A percentile compares a stretch with the other conserved stretches of the same genome.
These are phyloP conservation scores for Blastobotrys parvus DNA, from an alignment of 805 yeast genomes.

Conservation along the genomic window DNA sequence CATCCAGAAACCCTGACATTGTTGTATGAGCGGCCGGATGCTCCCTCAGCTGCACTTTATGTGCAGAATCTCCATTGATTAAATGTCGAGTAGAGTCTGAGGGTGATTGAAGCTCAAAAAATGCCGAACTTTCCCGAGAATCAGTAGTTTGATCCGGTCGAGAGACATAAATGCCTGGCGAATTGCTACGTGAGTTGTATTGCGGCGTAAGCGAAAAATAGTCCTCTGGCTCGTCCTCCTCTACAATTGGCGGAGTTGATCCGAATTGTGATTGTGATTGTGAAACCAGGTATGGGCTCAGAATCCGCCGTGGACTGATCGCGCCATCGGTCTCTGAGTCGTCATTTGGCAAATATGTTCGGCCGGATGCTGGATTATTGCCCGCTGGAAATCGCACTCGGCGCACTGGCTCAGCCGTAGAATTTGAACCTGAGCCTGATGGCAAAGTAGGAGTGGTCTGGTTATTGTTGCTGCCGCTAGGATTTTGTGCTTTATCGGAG, in stretches of 20 bases:
- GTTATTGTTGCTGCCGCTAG: not conserved
- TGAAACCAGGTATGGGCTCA: no score
- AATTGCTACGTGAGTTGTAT: not conserved
- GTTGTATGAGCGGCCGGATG: no score
- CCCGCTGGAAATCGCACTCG: constrained; percentile 14
- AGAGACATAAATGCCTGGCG: constrained; percentile 6
- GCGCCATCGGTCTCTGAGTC: no score
- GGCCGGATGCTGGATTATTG: constrained; percentile 18
- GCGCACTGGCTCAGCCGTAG: constrained; percentile 1
- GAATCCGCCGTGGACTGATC: no score
- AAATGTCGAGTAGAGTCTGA: not conserved
- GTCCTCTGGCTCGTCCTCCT: constrained; percentile 8
- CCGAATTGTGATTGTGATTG: no score
- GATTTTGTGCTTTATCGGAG: not conserved
- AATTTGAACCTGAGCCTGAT: not conserved
- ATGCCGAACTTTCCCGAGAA: not conserved
- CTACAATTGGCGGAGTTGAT: constrained; percentile 10
- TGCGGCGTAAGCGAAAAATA: constrained; percentile 8
- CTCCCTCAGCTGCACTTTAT: not conserved
- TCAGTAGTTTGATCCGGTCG: constrained; percentile 1
- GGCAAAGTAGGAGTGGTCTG: not conserved
- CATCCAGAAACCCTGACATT: constrained; percentile 18
- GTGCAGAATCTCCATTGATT: not conserved
- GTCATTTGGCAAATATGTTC: constrained; percentile 18
- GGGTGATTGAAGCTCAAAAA: not conserved